Base-by-base conservation (phyloP, 2,329 filamentous ascomycete species). In the Phaeosphaeria sp. region DNA sequence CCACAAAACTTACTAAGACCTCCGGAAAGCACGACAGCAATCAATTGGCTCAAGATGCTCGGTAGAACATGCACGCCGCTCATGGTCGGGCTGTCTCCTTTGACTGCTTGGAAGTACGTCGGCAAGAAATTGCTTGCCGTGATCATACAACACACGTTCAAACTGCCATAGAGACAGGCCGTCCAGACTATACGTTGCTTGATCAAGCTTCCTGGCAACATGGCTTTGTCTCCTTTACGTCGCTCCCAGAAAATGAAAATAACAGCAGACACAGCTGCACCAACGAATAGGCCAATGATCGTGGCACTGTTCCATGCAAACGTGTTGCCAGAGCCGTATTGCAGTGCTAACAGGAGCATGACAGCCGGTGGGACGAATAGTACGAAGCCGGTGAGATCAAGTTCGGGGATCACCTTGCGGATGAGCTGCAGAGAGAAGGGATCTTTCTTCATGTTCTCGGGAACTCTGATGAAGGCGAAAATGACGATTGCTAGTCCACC, bases 51-150 rank as follows among this genome's bases (percentile, higher is more conserved):
- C 27, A 79, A 42, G 6, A 74, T 79, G 24, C 68, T 69, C 1
- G 79, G 78, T 3, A 81, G 65, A 24, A 77, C 61, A 17, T 77
- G 66, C 0, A 80, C 72, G 2, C 79, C 80, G 50, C 76, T 79
- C 56, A 77, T 70, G 5, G 77, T 58, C 0, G 79, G 75, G 0
- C 72, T 66, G 9, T 72, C 69, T 8, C 72, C 68, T 20, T 67
- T 71, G 6, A 81, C 74, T 4, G 74, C 70, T 49, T 82, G 80
- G 53, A 81, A 81, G 53, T 78, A 81, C 1, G 80, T 64, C n/a
- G 70, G 71, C 6, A 75, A 22, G 53, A 57, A 72, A 5, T 66
- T 61, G 40, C 59, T 66, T 6, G 60, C 63, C 2, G 59, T 49
- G 2, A 67, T 51, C 36, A 62, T 59, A 39, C 60, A 61, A 20